Evolutionary conservation across 2,329 filamentous ascomycete genomes (phyloP), one percentile per base, ranked within the genome.

Genomic region (Geosmithia putterillii): DNA sequence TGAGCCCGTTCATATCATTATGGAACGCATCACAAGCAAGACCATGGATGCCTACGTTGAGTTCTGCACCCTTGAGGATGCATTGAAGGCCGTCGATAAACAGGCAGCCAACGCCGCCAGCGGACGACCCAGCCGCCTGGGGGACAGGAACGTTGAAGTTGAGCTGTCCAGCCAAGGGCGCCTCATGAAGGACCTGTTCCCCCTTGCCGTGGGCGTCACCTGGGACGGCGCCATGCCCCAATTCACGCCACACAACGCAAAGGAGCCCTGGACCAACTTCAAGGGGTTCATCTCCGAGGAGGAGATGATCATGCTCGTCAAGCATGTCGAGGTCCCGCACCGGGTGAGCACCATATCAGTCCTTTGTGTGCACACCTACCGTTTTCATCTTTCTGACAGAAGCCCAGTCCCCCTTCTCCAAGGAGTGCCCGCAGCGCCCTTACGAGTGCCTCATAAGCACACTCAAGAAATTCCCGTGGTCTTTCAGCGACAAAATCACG

Each of bases 401-500:
- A n/a, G 10, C 23, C 23, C 42, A 81, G 75, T 76, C 75, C 12
- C 72, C 73, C 0, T 82, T 75, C 53, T 70, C 74, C 8, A 69
- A 66, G 45, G 68, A 77, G 21, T 80, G 76, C 50, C 76, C 77
- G 0, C 77, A 83, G 58, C 71, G 79, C 14, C 73, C 77, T 2
- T 82, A 74, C 44, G 79, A 83, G 60, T 78, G 70, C 54, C 63
- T 83, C 52, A 79, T 83, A 50, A 79, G 74, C 54, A 81, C 73
- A 1, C 54, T 79, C 34, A 70, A 69, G 46, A 77, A 82, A 63
- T 68, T 79, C 38, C 79, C 79, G 0, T 83, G 79, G 79, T 67
- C 73, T 46, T 66, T 69, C 55, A 66, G 76, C 1, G 58, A 73
- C 3, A 51, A 65, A 43, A 74, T 82, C 60, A 81, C 73, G 7